phyloP scores from a whole-genome alignment of 192 early-diverging fungal genomes.

The Rhizophagus clarus region DNA sequence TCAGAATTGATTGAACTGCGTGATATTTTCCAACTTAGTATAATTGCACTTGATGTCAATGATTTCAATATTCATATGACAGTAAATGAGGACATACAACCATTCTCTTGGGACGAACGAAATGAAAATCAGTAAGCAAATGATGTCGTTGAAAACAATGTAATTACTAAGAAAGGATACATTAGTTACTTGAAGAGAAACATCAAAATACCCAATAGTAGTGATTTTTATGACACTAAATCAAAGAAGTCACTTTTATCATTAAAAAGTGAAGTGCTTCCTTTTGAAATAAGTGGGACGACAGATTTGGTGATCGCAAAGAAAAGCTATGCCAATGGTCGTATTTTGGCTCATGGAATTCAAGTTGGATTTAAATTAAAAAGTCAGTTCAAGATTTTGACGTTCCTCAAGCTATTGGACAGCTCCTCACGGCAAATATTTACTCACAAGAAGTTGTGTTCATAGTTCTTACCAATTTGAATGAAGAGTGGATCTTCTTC shows the following conservation, averaged over 20 bases:
- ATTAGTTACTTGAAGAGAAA: not conserved
- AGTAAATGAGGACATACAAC: too few relatives aligned
- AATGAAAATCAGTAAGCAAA: constrained; percentile 6
- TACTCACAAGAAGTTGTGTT: constrained; percentile 1
- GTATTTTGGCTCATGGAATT: constrained; percentile 1
- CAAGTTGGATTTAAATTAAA: constrained; percentile 2
- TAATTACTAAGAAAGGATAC: not conserved
- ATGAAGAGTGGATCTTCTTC: constrained; percentile 12
- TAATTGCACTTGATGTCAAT: not conserved
- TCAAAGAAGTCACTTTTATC: not conserved
- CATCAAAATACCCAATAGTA: not conserved
- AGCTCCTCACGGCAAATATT: constrained; percentile 28
- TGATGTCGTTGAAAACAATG: not conserved
- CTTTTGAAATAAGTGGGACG: not conserved
- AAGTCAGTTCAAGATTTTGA: not conserved
- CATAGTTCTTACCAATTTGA: constrained; percentile 17
- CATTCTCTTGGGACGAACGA: not conserved
- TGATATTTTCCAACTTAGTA: not conserved
- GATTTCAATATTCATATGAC: too few relatives aligned
- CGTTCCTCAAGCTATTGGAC: constrained; percentile 9
- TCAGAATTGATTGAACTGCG: not conserved
- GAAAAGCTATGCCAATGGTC: not conserved
- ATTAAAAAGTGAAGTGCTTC: too few relatives aligned
- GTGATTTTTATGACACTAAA: not conserved
- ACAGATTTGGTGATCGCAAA: constrained; percentile 7